Percentiles rank a stretch among this genome's conserved stretches.
Evolutionary conservation across 768 basidiomycete species (phyloP).

Genomic region (Suillus discolor): DNA sequence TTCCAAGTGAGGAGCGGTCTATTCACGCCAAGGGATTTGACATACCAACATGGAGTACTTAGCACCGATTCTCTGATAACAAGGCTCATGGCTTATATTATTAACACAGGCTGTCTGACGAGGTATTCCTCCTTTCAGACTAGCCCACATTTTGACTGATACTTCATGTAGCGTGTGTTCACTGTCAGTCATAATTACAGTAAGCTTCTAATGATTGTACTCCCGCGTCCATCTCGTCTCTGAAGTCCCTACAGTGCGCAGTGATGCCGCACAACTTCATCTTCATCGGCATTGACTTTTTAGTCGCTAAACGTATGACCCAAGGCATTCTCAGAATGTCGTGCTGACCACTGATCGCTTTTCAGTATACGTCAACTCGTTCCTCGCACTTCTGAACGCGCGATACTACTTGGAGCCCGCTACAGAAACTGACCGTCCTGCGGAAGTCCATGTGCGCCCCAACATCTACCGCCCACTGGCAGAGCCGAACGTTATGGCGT

Average conservation of each 20-base stretch:
- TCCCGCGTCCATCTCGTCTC: neutral
- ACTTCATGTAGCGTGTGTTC: neutral
- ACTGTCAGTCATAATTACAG: neutral
- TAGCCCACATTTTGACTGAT: neutral
- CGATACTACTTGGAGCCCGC: neutral
- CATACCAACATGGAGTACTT: neutral
- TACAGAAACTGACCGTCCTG: neutral
- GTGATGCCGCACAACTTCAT: neutral
- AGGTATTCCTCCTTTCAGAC: neutral
- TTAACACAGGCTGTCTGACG: neutral
- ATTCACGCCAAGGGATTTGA: neutral
- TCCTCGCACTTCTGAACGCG: slow-evolving; percentile 6
- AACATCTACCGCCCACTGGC: neutral
- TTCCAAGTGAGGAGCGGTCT: neutral
- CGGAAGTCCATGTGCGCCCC: neutral
- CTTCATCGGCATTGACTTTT: neutral
- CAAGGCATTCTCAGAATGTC: neutral
- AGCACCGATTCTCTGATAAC: neutral
- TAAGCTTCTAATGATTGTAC: neutral
- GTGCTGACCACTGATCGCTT: neutral
- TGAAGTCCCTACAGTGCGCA: neutral
- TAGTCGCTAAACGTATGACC: neutral
- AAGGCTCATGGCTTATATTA: neutral
- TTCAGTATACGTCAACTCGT: slow-evolving; percentile 10
- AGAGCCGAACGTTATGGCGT: neutral